Evolutionary conservation across 139 green algal species (phyloP).

Genomic region (Chlorella sp.): DNA sequence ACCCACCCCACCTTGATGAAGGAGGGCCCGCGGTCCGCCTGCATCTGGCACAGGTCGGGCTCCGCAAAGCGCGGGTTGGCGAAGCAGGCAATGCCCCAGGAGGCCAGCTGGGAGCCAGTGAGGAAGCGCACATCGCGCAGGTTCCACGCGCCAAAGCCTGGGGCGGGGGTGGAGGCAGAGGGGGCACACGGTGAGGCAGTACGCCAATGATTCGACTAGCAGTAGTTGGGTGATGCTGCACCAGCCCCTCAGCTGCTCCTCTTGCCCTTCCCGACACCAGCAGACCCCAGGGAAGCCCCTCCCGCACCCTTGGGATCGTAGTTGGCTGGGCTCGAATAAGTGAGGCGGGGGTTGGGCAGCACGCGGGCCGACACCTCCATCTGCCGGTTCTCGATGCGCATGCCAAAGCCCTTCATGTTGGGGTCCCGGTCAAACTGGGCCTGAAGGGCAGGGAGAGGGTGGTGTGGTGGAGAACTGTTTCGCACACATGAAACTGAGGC

Average conservation of each 20-base stretch:
- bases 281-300: too few species aligned
- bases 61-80: conserved; percentile 32
- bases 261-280: too few species aligned
- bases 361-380: conserved; percentile 52
- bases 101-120: conserved; percentile 38
- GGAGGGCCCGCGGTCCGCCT: neutral
- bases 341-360: conserved; percentile 61
- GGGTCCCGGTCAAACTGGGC: neutral
- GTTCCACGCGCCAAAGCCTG: conserved; percentile 43
- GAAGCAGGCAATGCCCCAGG: conserved; percentile 63
- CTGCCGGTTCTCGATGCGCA: conserved; percentile 38
- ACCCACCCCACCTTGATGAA: conserved; percentile 30
- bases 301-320: conserved; percentile 26
- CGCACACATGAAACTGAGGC: neutral
- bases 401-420: conserved; percentile 40
- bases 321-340: conserved; percentile 52
- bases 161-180: neutral
- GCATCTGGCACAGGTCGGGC: conserved; percentile 4
- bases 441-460: neutral
- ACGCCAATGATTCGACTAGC: too few species aligned
- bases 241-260: too few species aligned
- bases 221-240: too few species aligned
- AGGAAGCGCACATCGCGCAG: conserved; percentile 45
- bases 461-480: too few species aligned
- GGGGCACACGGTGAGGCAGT: too few species aligned